phyloP scores from a whole-genome alignment of 768 basidiomycete genomes.

The Mycena polygramma region DNA sequence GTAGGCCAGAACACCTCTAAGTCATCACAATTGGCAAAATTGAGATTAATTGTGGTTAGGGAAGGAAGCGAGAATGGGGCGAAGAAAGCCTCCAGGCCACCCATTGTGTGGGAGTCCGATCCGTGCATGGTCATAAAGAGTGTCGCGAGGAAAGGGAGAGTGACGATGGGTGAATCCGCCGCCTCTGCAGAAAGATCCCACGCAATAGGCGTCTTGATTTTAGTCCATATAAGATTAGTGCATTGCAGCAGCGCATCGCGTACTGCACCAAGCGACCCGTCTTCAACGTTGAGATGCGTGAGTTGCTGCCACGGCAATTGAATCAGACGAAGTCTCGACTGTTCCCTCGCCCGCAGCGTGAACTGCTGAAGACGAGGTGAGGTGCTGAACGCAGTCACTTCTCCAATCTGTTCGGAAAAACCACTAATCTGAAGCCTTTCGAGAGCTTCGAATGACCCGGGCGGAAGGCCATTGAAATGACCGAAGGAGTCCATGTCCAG shows the following conservation, averaged over 20 bases:
- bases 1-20: conserved; percentile 5
- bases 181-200: background rate
- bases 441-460: conserved; percentile 10
- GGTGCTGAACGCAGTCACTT: conserved; percentile 4
- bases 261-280: background rate
- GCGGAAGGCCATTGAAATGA: background rate
- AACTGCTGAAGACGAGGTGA: conserved; percentile 17
- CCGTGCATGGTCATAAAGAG: background rate
- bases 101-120: background rate
- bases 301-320: conserved; percentile 22
- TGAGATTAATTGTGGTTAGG: conserved; percentile 3
- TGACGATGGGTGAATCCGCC: background rate
- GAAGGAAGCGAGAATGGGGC: conserved; percentile 14
- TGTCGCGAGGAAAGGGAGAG: conserved; percentile 12
- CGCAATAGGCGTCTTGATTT: background rate
- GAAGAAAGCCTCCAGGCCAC: conserved; percentile 16
- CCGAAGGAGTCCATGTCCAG: background rate
- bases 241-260: conserved; percentile 13
- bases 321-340: background rate
- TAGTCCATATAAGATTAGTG: conserved; percentile 7
- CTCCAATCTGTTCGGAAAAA: background rate
- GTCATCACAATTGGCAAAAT: background rate
- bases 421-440: background rate
- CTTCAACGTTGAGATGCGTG: background rate
- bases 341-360: background rate